A percentile compares a stretch with the other conserved stretches of the same genome.
Evolutionary conservation across 768 basidiomycete genomes (phyloP).

Genomic region (Podaxis sp.): DNA sequence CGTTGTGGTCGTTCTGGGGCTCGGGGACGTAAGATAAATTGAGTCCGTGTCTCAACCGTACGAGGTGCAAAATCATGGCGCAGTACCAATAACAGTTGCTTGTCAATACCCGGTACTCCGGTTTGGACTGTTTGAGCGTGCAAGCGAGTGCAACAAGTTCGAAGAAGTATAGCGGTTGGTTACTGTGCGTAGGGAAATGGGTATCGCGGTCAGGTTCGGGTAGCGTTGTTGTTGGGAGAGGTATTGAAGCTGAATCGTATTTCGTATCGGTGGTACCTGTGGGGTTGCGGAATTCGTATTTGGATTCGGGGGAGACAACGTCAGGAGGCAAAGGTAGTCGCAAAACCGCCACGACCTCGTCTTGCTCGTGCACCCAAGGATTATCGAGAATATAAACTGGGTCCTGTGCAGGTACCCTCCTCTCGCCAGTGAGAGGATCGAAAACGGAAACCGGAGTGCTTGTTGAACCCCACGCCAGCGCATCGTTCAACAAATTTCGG

Average conservation of each 20-base stretch:
- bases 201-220: neutral
- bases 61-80: slow-evolving; percentile 5
- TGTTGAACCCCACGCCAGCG: neutral
- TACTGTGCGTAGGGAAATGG: neutral
- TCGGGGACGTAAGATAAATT: neutral
- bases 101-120: neutral
- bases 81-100: slow-evolving; percentile 11
- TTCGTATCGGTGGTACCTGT: neutral
- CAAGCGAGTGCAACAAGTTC: slow-evolving; percentile 3
- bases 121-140: slow-evolving; percentile 4
- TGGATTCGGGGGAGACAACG: neutral
- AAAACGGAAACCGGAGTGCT: slow-evolving; percentile 4
- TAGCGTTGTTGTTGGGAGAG: neutral
- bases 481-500: neutral
- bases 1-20: neutral
- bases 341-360: slow-evolving; percentile 10
- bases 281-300: neutral
- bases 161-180: slow-evolving; percentile 1
- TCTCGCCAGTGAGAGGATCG: neutral
- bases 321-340: neutral
- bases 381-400: neutral
- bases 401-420: slow-evolving; percentile 1
- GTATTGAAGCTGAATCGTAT: neutral
- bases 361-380: slow-evolving; percentile 3
- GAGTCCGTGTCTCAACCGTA: slow-evolving; percentile 5